phyloP scores from a whole-genome alignment of 2,329 filamentous ascomycete genomes.

The Pyricularia sp. region DNA sequence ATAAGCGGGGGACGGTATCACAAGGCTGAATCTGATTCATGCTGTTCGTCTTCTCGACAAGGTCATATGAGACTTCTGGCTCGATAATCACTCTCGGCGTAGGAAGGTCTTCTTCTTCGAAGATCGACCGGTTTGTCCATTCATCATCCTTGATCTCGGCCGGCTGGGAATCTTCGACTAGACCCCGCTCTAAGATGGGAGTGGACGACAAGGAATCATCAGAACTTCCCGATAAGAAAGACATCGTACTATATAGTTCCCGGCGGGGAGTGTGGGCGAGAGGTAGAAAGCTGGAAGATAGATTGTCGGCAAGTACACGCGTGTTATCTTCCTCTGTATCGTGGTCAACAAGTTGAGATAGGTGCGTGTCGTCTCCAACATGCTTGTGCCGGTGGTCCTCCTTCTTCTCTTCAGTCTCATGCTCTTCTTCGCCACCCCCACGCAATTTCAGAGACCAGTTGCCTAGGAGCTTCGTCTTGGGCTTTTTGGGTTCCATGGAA shows the following conservation, averaged over 20 bases:
- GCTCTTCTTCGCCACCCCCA: conserved; percentile 11
- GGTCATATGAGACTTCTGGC: conserved; percentile 37
- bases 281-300: conserved; percentile 8
- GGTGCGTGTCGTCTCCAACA: conserved; percentile 22
- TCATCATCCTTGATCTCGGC: conserved; percentile 28
- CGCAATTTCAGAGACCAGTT: not conserved
- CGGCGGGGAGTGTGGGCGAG: not conserved
- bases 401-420: conserved; percentile 27
- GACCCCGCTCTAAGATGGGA: conserved; percentile 63
- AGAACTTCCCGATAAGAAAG: conserved; percentile 51
- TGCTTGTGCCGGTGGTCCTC: conserved; percentile 36
- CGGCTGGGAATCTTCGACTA: conserved; percentile 33
- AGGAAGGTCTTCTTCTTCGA: conserved; percentile 32
- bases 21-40: conserved; percentile 32
- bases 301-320: not conserved
- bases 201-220: conserved; percentile 68
- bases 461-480: conserved; percentile 10
- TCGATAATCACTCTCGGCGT: conserved; percentile 12
- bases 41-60: conserved; percentile 44
- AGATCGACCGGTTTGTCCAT: conserved; percentile 47
- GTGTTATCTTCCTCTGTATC: not conserved
- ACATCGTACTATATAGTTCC: conserved; percentile 22
- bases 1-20: conserved; percentile 18
- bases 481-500: conserved; percentile 26
- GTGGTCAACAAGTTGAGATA: conserved; percentile 9